Conservation (phyloP, 2,329 filamentous ascomycete species). For the Exophiala sp. region DNA sequence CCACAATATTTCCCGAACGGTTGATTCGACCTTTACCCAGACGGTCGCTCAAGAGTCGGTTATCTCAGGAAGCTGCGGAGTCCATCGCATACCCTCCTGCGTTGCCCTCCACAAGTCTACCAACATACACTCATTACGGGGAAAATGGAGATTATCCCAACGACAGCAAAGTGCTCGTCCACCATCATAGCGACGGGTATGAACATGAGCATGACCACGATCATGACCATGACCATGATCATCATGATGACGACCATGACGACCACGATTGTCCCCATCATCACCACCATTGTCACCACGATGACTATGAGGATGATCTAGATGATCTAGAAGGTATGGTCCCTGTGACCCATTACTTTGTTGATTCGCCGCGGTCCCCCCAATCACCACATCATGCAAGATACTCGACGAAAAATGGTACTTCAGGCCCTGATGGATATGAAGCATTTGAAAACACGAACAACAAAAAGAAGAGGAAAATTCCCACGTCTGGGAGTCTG, state of each 20-base stretch:
- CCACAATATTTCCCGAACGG: constrained; percentile 77
- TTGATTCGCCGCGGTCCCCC: constrained; percentile 36
- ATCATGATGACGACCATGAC: constrained; percentile 18
- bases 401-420: constrained; percentile 44
- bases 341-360: constrained; percentile 39
- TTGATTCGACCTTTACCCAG: constrained; percentile 90
- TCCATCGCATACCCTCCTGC: constrained; percentile 76
- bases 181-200: constrained; percentile 39
- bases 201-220: constrained; percentile 26
- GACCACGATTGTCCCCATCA: constrained; percentile 24
- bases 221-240: constrained; percentile 19
- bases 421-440: constrained; percentile 76
- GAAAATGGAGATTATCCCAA: constrained; percentile 51
- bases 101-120: constrained; percentile 62
- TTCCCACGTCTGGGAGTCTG: constrained; percentile 76
- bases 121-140: constrained; percentile 68
- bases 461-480: constrained; percentile 99
- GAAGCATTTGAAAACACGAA: constrained; percentile 98
- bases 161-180: constrained; percentile 42
- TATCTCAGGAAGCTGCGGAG: constrained; percentile 77
- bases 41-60: constrained; percentile 75
- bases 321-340: constrained; percentile 44
- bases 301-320: constrained; percentile 44
- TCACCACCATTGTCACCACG: constrained; percentile 33
- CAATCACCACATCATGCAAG: constrained; percentile 32